These are phyloP conservation scores for Collybiopsis confluens DNA, from an alignment of 768 basidiomycete genomes.

Conservation along the genomic window DNA sequence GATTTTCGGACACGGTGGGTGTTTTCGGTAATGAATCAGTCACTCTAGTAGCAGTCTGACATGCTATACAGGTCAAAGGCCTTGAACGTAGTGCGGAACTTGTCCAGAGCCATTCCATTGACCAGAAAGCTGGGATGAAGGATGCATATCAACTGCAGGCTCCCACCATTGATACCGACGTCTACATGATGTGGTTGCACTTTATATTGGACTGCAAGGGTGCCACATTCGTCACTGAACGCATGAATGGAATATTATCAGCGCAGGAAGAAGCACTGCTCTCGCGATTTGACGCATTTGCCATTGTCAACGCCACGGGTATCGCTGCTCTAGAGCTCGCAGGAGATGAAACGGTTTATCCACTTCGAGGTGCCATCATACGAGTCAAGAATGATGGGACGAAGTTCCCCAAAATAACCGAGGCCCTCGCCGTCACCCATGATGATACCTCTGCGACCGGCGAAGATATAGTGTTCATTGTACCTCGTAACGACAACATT, in stretches of 20 bases:
- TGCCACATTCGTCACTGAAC: constrained; percentile 22
- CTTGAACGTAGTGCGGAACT: constrained; percentile 17
- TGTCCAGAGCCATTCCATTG: constrained; percentile 22
- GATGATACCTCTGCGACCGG: constrained; percentile 25
- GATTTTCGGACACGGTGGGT: constrained; percentile 5
- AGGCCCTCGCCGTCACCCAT: constrained; percentile 28
- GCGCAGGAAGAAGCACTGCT: constrained; percentile 21
- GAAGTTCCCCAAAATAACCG: constrained; percentile 28
- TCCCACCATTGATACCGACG: constrained; percentile 34
- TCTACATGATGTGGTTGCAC: constrained; percentile 29
- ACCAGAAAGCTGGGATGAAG: constrained; percentile 23
- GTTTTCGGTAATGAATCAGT: no score
- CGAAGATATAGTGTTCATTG: constrained; percentile 30
- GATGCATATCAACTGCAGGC: constrained; percentile 31
- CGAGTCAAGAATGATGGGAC: constrained; percentile 32
- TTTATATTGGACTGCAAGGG: constrained; percentile 22
- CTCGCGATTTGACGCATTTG: constrained; percentile 21
- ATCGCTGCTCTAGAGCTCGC: constrained; percentile 27
- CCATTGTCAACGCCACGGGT: constrained; percentile 33
- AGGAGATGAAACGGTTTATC: constrained; percentile 28
- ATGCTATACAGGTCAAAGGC: constrained; percentile 14
- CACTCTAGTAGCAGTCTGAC: no score
- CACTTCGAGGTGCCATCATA: constrained; percentile 32
- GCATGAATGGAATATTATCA: constrained; percentile 27
- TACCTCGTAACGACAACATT: constrained; percentile 30